Base-by-base conservation (phyloP, 257 asterid genomes). In the Solanum chiquidenum region DNA sequence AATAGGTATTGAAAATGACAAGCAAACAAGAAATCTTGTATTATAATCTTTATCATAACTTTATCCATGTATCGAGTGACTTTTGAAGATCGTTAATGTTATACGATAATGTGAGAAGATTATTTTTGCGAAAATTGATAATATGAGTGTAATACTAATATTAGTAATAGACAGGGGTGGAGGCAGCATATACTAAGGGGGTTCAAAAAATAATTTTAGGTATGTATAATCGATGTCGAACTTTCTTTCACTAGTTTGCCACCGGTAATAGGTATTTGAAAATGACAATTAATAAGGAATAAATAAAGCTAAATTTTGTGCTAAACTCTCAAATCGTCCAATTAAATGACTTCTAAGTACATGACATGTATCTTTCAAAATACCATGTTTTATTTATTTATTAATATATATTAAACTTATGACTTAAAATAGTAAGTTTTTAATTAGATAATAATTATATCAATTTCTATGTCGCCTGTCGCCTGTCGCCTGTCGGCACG, bases 91-190 rank as follows among this genome's bases (percentile, higher is more conserved):
- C 0, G n/a, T 60, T 60, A 6, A 66, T 4, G 9, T 27, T 66
- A n/a, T 64, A 3, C 7, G 1, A 25, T 3, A 1, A 13, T 2
- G 0, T 0, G 23, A 14, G 1, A 9, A 69, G 20, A 69, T 12
- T 69, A 18, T 31, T 29, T 68, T 29, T 60, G 2, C 1, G 3
- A 16, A 29, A 1, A 29, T 29, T 69, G 2, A 14, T 71, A 9
- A 20, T 55, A 6, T 16, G 20, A 31, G 21, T 16, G 11, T 4
- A 33, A 9, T 9, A 34, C 1, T 10, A 33, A 1, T 16, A 33
- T 73, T 20, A 73, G 12, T 34, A 35, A 20, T 20, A 73, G 29
- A 10, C 31, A 29, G 31, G 31, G 2, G 31, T 29, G 31, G 31
- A 29, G 31, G 31, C 31, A 29, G 31, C 31, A 29, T 29, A 29